phyloP scores from a whole-genome alignment of 225 moss, liverwort and hornwort genomes.

The Asterella californica region DNA sequence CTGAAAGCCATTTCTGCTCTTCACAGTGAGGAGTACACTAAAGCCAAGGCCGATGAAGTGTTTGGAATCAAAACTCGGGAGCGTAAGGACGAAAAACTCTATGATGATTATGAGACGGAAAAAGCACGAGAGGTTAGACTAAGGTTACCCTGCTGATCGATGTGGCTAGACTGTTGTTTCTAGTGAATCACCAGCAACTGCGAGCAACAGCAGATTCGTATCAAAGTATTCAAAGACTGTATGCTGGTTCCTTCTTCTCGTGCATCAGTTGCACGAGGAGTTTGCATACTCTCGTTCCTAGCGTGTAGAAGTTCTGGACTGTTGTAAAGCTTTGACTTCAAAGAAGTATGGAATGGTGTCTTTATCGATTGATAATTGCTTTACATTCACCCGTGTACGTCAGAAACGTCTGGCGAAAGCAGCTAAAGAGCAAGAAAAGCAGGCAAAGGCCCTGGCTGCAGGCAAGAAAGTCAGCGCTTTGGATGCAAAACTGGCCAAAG shows the following conservation, averaged over 20 bases:
- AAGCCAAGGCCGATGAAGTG: conserved; percentile 81
- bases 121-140: conserved; percentile 80
- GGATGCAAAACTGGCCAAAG: conserved; percentile 63
- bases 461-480: conserved; percentile 72
- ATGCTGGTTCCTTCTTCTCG: neutral
- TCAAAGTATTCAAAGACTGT: neutral
- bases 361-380: neutral
- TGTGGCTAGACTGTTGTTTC: neutral
- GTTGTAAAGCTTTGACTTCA: neutral
- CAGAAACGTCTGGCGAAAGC: conserved; percentile 96
- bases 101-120: conserved; percentile 94
- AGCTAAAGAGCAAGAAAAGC: conserved; percentile 92
- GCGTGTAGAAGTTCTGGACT: neutral
- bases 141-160: neutral
- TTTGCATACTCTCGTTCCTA: neutral
- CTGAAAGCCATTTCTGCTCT: neutral
- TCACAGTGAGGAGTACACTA: conserved; percentile 85
- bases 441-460: conserved; percentile 87
- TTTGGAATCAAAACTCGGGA: conserved; percentile 90
- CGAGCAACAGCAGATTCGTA: neutral
- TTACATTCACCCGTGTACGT: conserved; percentile 1
- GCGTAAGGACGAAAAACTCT: conserved; percentile 86
- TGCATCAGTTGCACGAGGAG: neutral
- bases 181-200: neutral
- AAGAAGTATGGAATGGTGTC: neutral